A percentile compares a stretch with the other conserved stretches of the same genome.
Conservation (phyloP, 176 grass and related monocot genomes). For the Poa pratensis region DNA sequence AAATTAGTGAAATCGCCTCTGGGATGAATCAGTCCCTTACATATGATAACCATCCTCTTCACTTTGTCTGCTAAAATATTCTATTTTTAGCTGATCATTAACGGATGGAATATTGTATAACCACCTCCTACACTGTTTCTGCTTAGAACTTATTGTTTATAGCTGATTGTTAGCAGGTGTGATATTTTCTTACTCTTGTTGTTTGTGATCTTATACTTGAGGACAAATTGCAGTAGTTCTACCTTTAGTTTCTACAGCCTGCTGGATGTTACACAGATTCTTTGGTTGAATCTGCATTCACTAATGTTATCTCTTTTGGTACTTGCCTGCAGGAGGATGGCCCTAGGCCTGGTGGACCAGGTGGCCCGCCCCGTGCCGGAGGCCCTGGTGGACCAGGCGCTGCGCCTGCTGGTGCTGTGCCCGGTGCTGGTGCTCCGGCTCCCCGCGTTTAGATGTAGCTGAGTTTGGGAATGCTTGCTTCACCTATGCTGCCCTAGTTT, state of each 20-base stretch:
- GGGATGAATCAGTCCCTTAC: constrained; percentile 47
- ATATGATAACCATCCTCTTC: constrained; percentile 7
- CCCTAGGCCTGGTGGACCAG: constrained; percentile 40
- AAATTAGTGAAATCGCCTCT: constrained; percentile 10
- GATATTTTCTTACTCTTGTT: too few relatives aligned
- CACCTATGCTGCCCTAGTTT: not conserved
- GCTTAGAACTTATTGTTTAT: too few relatives aligned
- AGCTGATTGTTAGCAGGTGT: too few relatives aligned
- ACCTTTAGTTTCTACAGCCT: too few relatives aligned
- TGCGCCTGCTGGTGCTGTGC: constrained; percentile 31
- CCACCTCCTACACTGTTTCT: too few relatives aligned
- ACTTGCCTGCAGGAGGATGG: constrained; percentile 41
- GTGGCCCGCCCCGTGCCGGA: constrained; percentile 40
- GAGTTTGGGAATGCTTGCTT: constrained; percentile 1
- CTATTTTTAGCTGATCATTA: not conserved
- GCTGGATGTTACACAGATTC: too few relatives aligned
- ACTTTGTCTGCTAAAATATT: not conserved
- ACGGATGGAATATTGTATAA: not conserved
- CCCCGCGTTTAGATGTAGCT: not conserved
- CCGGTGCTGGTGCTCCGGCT: not conserved
- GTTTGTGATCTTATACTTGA: too few relatives aligned
- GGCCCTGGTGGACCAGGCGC: constrained; percentile 32
- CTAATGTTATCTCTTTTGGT: not conserved
- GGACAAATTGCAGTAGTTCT: too few relatives aligned
- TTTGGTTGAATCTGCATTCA: not conserved